Evolutionary conservation across 805 yeast species (phyloP).

Genomic region (Candida tibetensis): DNA sequence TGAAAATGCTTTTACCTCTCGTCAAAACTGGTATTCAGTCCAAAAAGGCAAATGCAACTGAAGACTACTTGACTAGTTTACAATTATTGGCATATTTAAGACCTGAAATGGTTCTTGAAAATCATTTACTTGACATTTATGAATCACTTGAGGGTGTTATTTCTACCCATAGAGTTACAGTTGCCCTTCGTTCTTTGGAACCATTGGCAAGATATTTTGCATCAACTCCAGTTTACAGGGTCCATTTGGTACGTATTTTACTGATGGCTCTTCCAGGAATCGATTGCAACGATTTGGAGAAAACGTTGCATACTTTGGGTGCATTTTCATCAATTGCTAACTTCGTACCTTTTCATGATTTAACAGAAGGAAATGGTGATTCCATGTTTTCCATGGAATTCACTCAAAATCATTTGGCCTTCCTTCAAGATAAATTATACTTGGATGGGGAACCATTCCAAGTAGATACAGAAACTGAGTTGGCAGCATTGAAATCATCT

Average conservation of each 20-base stretch:
- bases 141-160: conserved; percentile 66
- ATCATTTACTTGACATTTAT: conserved; percentile 68
- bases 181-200: conserved; percentile 67
- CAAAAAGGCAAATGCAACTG: conserved; percentile 55
- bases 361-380: conserved; percentile 46
- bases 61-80: conserved; percentile 57
- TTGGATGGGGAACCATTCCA: conserved; percentile 26
- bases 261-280: conserved; percentile 74
- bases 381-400: conserved; percentile 46
- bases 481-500: conserved; percentile 65
- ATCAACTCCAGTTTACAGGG: conserved; percentile 57
- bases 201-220: conserved; percentile 68
- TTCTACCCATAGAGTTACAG: conserved; percentile 75
- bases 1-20: conserved; percentile 51
- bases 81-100: conserved; percentile 62
- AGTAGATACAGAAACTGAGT: conserved; percentile 45
- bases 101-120: conserved; percentile 53
- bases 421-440: conserved; percentile 45
- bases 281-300: conserved; percentile 79
- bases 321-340: conserved; percentile 68
- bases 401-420: conserved; percentile 61
- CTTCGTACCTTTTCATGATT: conserved; percentile 67
- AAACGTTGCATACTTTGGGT: conserved; percentile 67
- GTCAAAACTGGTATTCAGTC: conserved; percentile 75
- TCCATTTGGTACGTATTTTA: conserved; percentile 75